These are phyloP conservation scores for Ogataea polymorpha DNA, from an alignment of 805 yeast genomes.

Conservation along the genomic window DNA sequence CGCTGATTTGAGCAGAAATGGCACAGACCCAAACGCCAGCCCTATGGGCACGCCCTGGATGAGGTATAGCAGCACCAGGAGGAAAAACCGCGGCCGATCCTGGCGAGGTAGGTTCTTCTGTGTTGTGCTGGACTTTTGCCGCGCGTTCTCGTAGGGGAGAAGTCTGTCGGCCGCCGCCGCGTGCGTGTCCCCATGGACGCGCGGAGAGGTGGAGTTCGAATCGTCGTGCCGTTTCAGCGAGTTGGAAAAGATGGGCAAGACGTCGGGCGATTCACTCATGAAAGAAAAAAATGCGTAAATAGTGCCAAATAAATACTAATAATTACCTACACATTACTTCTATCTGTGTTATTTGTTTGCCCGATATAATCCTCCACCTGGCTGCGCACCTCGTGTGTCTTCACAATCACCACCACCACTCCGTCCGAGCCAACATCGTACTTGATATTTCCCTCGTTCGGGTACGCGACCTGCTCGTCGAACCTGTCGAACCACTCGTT, in stretches of 20 bases:
- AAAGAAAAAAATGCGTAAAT: neutral
- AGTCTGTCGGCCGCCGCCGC: neutral
- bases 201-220: slow-evolving; percentile 19
- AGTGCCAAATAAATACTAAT: neutral
- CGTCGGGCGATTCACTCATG: slow-evolving; percentile 8
- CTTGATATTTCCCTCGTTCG: slow-evolving; percentile 52
- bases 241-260: slow-evolving; percentile 17
- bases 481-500: slow-evolving; percentile 51
- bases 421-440: slow-evolving; percentile 64
- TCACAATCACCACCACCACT: slow-evolving; percentile 53
- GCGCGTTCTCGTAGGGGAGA: neutral
- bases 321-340: neutral
- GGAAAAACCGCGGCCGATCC: slow-evolving; percentile 73
- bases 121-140: neutral
- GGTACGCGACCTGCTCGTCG: slow-evolving; percentile 49
- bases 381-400: slow-evolving; percentile 36
- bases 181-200: slow-evolving; percentile 10
- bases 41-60: slow-evolving; percentile 98
- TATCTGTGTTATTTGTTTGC: neutral
- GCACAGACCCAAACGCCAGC: slow-evolving; percentile 89
- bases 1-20: slow-evolving; percentile 76
- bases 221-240: slow-evolving; percentile 23
- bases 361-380: slow-evolving; percentile 41
- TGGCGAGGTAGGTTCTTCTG: slow-evolving; percentile 25
- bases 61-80: slow-evolving; percentile 71